Percentiles rank a stretch among this genome's conserved stretches.
phyloP scores from a whole-genome alignment of 2,329 filamentous ascomycete genomes.

The Achaetomium macrosporum region DNA sequence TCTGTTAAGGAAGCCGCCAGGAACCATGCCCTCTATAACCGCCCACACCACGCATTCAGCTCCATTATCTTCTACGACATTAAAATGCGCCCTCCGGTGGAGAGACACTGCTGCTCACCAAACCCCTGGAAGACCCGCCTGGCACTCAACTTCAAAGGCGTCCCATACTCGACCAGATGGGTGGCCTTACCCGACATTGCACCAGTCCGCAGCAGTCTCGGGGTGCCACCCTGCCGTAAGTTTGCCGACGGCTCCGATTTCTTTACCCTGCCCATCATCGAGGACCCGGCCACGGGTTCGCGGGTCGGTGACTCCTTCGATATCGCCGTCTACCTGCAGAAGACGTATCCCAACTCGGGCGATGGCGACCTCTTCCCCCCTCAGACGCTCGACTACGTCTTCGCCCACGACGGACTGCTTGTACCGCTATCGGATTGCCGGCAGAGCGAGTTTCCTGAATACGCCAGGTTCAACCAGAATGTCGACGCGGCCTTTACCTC shows the following conservation, averaged over 20 bases:
- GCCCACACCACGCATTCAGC: too few species aligned
- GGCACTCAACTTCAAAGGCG: conserved; percentile 59
- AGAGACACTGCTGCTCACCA: conserved; percentile 51
- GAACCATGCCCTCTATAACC: too few species aligned
- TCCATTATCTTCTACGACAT: conserved; percentile 57
- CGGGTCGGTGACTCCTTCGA: conserved; percentile 55
- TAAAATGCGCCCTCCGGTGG: conserved; percentile 40
- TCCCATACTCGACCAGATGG: conserved; percentile 64
- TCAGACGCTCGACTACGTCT: conserved; percentile 38
- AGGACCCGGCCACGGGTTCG: conserved; percentile 44
- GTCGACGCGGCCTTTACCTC: conserved; percentile 40
- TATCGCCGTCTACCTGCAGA: conserved; percentile 57
- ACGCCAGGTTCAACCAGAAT: conserved; percentile 39
- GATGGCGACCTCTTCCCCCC: conserved; percentile 42
- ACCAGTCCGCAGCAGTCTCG: conserved; percentile 29
- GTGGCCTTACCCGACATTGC: conserved; percentile 61
- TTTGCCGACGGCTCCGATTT: conserved; percentile 40
- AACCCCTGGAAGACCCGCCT: conserved; percentile 69
- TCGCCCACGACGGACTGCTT: conserved; percentile 24
- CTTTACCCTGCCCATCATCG: conserved; percentile 52
- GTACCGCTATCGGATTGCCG: conserved; percentile 46
- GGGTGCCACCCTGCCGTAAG: conserved; percentile 36
- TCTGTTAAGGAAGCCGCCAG: too few species aligned
- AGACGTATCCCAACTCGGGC: conserved; percentile 44
- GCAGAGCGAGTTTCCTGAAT: conserved; percentile 32